Percentiles rank a stretch among this genome's conserved stretches.
Conservation (phyloP, 345 rosid genomes). For the Heritiera fomes region DNA sequence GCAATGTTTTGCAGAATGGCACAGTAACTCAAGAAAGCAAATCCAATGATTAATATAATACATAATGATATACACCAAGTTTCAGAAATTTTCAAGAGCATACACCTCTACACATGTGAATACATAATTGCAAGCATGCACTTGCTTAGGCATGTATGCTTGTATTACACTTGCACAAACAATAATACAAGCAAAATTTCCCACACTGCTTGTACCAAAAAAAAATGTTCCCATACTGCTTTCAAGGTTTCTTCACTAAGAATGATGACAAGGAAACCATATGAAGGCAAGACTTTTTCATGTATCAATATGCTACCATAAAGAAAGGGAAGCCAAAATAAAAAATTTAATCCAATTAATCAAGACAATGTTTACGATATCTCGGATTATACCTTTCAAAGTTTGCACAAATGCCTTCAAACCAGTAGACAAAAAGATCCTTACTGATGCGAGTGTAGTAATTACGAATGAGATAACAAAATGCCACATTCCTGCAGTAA, state of each 20-base stretch:
- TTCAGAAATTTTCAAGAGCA: neutral
- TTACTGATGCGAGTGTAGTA: conserved; percentile 55
- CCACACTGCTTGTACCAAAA: neutral
- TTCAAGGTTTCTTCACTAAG: neutral
- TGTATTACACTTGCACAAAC: neutral
- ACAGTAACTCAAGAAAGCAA: neutral
- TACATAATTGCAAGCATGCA: neutral
- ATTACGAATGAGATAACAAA: conserved; percentile 63
- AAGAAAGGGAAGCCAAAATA: neutral
- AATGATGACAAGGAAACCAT: conserved; percentile 5
- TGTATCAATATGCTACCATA: neutral
- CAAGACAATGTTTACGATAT: neutral
- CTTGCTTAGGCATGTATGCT: neutral
- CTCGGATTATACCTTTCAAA: conserved; percentile 64
- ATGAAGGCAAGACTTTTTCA: neutral
- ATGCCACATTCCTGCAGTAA: conserved; percentile 70
- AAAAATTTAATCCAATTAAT: neutral
- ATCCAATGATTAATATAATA: neutral
- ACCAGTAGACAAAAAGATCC: conserved; percentile 71
- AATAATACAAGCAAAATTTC: neutral
- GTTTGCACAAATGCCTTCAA: conserved; percentile 73
- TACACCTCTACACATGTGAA: neutral
- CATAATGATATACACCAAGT: neutral
- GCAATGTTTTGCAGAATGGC: neutral
- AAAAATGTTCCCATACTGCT: neutral